phyloP scores from a whole-genome alignment of 495 filamentous ascomycete species.

The Aspergillus cavernicola region DNA sequence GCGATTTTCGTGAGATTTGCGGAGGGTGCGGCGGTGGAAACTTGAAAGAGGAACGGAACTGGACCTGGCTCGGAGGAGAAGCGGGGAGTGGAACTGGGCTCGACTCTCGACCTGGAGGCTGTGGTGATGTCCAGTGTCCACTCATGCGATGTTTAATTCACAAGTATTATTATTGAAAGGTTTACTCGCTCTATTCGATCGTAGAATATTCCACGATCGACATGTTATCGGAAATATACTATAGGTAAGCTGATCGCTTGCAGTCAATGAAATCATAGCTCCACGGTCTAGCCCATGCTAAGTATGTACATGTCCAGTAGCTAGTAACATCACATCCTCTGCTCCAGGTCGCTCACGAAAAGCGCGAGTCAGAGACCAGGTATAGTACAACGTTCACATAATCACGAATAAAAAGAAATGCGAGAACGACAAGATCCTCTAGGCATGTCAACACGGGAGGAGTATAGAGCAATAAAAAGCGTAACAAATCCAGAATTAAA shows the following conservation, averaged over 20 bases:
- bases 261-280: conserved; percentile 21
- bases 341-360: neutral
- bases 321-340: conserved; percentile 15
- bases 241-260: too few relatives aligned
- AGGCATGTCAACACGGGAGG: conserved; percentile 13
- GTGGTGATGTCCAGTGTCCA: neutral
- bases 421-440: too few relatives aligned
- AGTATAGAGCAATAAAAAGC: conserved; percentile 4
- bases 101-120: too few relatives aligned
- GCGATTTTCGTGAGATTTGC: conserved; percentile 2
- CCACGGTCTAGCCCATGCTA: conserved; percentile 28
- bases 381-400: conserved; percentile 24
- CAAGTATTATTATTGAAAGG: neutral
- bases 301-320: conserved; percentile 31
- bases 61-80: neutral
- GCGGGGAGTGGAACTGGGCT: neutral
- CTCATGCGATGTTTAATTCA: neutral
- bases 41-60: neutral
- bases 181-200: too few relatives aligned
- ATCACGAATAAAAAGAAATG: conserved; percentile 8
- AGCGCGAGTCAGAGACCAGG: conserved; percentile 3
- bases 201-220: too few relatives aligned
- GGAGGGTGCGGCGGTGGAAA: conserved; percentile 5
- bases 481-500: conserved; percentile 30
- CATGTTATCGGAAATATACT: too few relatives aligned